Percentiles rank a stretch among this genome's conserved stretches.
These are phyloP conservation scores for Vitis hybrid DNA, from an alignment of 177 flowering plant genomes.

Conservation along the genomic window DNA sequence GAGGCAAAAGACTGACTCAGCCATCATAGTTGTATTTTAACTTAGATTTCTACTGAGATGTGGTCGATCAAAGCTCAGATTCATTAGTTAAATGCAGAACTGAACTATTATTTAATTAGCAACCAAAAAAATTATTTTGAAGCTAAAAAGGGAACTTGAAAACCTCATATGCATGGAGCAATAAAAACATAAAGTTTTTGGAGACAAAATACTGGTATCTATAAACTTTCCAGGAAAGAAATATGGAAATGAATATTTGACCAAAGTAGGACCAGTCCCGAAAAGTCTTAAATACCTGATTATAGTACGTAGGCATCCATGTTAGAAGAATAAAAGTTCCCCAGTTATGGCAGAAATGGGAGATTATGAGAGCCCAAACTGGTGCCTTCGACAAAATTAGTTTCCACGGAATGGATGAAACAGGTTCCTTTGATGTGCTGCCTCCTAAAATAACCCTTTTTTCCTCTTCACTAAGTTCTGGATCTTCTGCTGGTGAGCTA, in stretches of 20 bases:
- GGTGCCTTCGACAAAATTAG: constrained; percentile 86
- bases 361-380: constrained; percentile 96
- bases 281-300: constrained; percentile 60
- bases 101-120: no score
- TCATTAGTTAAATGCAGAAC: no score
- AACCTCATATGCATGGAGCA: no score
- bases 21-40: not conserved
- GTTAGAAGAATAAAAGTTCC: constrained; percentile 97
- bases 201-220: no score
- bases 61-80: not conserved
- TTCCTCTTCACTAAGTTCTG: constrained; percentile 61
- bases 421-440: constrained; percentile 72
- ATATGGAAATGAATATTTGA: not conserved
- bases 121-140: no score
- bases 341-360: constrained; percentile 99
- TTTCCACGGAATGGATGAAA: constrained; percentile 87
- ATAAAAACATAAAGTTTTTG: no score
- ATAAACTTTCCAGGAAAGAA: no score
- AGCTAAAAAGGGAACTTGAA: no score
- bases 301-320: constrained; percentile 99
- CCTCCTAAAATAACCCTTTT: constrained; percentile 67
- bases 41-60: not conserved
- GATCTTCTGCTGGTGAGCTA: constrained; percentile 89
- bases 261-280: not conserved
- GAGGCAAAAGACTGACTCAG: not conserved